Base-by-base conservation (phyloP, 1,284 basidiomycete species). In the Melampsora abietis-canadensis region DNA sequence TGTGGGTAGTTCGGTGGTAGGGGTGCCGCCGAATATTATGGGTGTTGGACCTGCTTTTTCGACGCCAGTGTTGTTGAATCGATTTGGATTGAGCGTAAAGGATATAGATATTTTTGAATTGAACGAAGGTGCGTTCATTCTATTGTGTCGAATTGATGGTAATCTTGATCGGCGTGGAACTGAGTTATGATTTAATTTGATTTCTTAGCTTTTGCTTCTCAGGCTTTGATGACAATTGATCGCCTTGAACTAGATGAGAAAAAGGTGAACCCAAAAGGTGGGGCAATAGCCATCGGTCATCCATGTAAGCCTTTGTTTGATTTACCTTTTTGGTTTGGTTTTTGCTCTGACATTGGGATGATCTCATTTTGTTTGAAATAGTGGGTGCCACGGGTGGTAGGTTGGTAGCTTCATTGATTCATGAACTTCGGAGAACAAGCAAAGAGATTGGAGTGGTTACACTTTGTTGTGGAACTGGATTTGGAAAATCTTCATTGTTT, bases 1-100 rank as follows among this genome's bases (percentile, higher is more conserved):
- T 76, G 77, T 81, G 0, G 79, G 79, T 10, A 78, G 79, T 10
- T 77, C 78, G 1, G 79, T 79, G 15, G 78, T 77, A 48, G 80
- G 80, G 0, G 80, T 81, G 62, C 77, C 79, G 74, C 80, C 80
- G n/a, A 78, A 80, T 37, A 78, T 80, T 17, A 81, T 81, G 80
- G 80, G 78, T 65, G 76, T 81, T 21, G 80, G 79, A 8, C 80
- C 80, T 12, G 80, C 80, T 19, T 77, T 77, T 19, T 78, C 78
- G 0, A 77, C 78, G n/a, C 80, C 80, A 27, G 79, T 79, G 66
- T 76, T 81, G 48, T 76, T 81, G 14, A 54, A 80, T 51, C 78
- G 78, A 46, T 78, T 78, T 70, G 77, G 77, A 40, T 76, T 81
- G 63, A 76, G 62, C 46, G 76, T 76, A 17, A 69, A 77, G n/a